These are phyloP conservation scores for Elsinoe necatrix DNA, from an alignment of 2,329 filamentous ascomycete species.

Conservation along the genomic window DNA sequence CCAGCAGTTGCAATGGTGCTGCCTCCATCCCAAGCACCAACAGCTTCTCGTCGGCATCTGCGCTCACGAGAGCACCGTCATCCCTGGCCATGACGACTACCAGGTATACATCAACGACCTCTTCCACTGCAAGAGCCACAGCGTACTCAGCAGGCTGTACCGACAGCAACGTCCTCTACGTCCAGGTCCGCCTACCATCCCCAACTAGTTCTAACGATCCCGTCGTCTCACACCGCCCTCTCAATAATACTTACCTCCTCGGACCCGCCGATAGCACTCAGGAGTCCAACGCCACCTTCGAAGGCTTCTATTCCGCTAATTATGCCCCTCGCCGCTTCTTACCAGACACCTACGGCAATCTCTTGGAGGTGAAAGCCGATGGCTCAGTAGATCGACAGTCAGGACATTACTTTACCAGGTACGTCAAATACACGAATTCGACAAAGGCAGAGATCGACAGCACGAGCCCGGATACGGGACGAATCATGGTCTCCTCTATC, in stretches of 20 bases:
- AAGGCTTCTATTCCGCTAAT: neutral
- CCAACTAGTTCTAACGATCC: neutral
- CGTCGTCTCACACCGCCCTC: neutral
- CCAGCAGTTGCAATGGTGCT: neutral
- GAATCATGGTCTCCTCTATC: neutral
- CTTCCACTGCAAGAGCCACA: neutral
- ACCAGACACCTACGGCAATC: neutral
- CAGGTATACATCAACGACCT: neutral
- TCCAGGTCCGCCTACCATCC: neutral
- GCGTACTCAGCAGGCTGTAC: neutral
- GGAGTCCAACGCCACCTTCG: neutral
- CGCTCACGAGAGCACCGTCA: neutral
- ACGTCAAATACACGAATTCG: neutral
- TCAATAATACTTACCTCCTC: slow-evolving; percentile 3
- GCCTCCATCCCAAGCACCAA: neutral
- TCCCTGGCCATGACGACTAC: neutral
- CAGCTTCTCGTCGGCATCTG: neutral
- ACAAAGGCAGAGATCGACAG: neutral
- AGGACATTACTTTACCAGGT: neutral
- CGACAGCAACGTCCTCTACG: neutral
- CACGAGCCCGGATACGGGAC: neutral
- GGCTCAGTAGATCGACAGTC: neutral
- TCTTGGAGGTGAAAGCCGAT: neutral
- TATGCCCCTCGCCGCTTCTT: neutral
- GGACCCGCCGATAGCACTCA: neutral